Percentiles rank a stretch among this genome's conserved stretches.
Evolutionary conservation across 768 basidiomycete species (phyloP).

Genomic region (Lactarius deliciosus): DNA sequence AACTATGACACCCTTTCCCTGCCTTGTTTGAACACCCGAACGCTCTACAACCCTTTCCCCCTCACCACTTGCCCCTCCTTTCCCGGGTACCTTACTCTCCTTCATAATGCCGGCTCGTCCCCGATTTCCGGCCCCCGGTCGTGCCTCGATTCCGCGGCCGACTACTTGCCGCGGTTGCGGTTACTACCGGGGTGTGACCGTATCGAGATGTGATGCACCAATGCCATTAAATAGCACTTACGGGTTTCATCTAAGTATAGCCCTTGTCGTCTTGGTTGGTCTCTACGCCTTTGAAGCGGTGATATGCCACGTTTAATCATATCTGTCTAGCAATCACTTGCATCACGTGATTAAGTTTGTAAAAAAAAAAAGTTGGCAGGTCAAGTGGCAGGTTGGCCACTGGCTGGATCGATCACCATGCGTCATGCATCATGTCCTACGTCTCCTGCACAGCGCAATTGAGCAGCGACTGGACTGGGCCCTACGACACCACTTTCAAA

Average conservation of each 20-base stretch:
- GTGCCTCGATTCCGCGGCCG: constrained; percentile 23
- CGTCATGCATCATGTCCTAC: not conserved
- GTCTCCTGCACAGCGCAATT: not conserved
- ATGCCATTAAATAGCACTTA: not conserved
- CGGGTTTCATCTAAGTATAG: constrained; percentile 3
- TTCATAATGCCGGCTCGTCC: constrained; percentile 2
- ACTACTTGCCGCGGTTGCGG: constrained; percentile 17
- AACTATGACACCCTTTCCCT: not conserved
- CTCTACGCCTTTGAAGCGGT: not conserved
- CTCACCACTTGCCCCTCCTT: not conserved
- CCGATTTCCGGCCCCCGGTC: constrained; percentile 11
- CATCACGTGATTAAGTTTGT: not conserved
- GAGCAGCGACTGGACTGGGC: not conserved
- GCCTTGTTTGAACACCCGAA: not conserved
- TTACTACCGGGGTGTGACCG: constrained; percentile 11
- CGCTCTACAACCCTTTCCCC: not conserved
- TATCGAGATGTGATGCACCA: constrained; percentile 16
- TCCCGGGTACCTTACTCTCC: not conserved
- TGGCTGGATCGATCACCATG: not conserved
- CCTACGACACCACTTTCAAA: not conserved
- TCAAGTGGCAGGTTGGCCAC: not conserved
- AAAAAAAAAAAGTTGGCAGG: too few relatives aligned
- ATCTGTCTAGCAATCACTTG: not conserved
- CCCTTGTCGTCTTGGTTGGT: not conserved
- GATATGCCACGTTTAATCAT: not conserved